Evolutionary conservation across 345 rosid genomes (phyloP).

Genomic region (Acer saccharum): DNA sequence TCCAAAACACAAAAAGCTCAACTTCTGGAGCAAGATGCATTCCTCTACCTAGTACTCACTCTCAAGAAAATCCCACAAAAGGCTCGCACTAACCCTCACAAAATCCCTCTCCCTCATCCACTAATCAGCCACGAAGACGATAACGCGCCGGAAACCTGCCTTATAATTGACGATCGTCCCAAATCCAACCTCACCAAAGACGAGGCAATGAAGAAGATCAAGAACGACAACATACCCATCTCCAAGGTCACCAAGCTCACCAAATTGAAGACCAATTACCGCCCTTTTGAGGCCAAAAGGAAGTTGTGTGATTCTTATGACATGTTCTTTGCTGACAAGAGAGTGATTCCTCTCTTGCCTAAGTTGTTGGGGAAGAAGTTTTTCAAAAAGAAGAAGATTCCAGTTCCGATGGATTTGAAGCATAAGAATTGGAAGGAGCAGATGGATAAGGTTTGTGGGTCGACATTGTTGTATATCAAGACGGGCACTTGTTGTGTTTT

Average conservation of each 20-base stretch:
- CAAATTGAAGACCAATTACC: conserved; percentile 54
- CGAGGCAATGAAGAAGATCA: conserved; percentile 57
- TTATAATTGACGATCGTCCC: conserved; percentile 73
- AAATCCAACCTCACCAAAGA: conserved; percentile 66
- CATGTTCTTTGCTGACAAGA: conserved; percentile 51
- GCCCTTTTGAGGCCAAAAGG: conserved; percentile 53
- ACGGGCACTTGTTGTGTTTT: conserved; percentile 73
- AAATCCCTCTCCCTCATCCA: conserved; percentile 55
- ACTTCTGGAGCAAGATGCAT: conserved; percentile 71
- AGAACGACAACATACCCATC: conserved; percentile 60
- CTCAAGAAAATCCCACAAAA: conserved; percentile 70
- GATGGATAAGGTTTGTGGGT: conserved; percentile 57
- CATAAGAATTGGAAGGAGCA: conserved; percentile 86
- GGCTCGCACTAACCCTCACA: conserved; percentile 52
- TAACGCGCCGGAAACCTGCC: conserved; percentile 60
- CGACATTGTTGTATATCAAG: conserved; percentile 62
- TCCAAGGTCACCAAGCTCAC: conserved; percentile 67
- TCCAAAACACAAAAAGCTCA: conserved; percentile 55
- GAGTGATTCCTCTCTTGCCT: conserved; percentile 64
- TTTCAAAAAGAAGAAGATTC: conserved; percentile 69
- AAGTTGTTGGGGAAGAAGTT: conserved; percentile 79
- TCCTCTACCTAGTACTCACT: conserved; percentile 53
- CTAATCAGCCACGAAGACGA: conserved; percentile 33
- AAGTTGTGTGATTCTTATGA: conserved; percentile 54
- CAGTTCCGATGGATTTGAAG: conserved; percentile 57